These are phyloP conservation scores for Kockiozyma suomiensis DNA, from an alignment of 805 yeast genomes.

Conservation along the genomic window DNA sequence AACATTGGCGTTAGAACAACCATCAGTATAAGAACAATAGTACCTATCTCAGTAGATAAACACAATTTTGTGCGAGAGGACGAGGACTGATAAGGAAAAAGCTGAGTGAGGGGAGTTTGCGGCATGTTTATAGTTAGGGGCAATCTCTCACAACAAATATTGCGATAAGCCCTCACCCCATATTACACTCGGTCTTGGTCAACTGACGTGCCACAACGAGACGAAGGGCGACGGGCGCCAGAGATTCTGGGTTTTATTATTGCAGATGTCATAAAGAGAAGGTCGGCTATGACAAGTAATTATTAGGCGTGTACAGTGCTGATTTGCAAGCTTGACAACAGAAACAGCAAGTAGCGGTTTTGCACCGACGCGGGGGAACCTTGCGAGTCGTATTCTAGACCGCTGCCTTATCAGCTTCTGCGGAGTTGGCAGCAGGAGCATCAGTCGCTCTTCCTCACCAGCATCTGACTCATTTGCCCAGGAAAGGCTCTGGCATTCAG, in stretches of 20 bases:
- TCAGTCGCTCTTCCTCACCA: background rate
- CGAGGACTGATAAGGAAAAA: background rate
- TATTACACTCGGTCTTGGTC: background rate
- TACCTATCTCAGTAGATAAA: too few species aligned
- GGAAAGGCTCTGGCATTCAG: too few species aligned
- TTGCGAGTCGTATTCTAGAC: slow-evolving; percentile 1
- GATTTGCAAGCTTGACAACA: background rate
- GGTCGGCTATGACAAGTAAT: too few species aligned
- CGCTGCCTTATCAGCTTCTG: slow-evolving; percentile 2
- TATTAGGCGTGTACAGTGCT: too few species aligned
- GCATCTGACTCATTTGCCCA: background rate
- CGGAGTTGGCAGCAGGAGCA: background rate
- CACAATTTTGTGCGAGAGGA: too few species aligned
- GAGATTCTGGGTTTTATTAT: background rate
- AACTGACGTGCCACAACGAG: background rate
- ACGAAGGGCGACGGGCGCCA: background rate
- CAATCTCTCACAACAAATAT: slow-evolving; percentile 21
- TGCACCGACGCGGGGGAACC: background rate
- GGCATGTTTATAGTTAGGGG: slow-evolving; percentile 2
- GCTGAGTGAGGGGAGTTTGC: background rate
- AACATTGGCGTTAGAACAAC: too few species aligned
- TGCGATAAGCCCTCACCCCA: background rate
- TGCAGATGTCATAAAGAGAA: too few species aligned
- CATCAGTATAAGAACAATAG: too few species aligned
- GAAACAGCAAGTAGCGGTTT: background rate